Conservation (phyloP, 106 monocot species). For the Dendrobium catenatum region DNA sequence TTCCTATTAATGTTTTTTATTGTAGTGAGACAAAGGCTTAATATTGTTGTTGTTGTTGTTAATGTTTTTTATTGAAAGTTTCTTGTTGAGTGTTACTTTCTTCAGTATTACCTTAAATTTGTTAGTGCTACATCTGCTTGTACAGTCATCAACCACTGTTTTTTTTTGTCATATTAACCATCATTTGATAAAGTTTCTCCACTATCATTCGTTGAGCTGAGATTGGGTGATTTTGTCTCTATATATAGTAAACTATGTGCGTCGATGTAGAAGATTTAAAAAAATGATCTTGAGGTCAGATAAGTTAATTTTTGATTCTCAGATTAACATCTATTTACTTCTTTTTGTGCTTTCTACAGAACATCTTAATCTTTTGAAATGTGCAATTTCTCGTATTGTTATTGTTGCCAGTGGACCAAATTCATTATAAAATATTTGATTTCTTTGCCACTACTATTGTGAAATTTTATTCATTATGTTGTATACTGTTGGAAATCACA, state of each 20-base stretch:
- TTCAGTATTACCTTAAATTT: no score
- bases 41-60: no score
- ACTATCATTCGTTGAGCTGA: constrained; percentile 76
- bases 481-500: not conserved
- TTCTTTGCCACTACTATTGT: not conserved
- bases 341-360: not conserved
- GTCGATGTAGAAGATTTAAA: constrained; percentile 70
- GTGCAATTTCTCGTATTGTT: not conserved
- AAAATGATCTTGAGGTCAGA: constrained; percentile 67
- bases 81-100: not conserved
- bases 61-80: not conserved
- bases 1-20: not conserved
- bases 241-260: constrained; percentile 80
- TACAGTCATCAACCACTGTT: not conserved
- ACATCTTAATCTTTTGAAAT: not conserved
- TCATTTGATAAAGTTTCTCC: constrained; percentile 72
- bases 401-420: not conserved
- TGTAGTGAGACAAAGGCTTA: no score
- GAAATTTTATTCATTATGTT: not conserved
- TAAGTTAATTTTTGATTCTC: not conserved
- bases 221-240: constrained; percentile 57
- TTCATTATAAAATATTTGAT: not conserved
- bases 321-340: constrained; percentile 1
- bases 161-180: constrained; percentile 38
- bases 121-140: not conserved